These are phyloP conservation scores for Delitschia confertaspora DNA, from an alignment of 495 filamentous ascomycete species.

Conservation along the genomic window DNA sequence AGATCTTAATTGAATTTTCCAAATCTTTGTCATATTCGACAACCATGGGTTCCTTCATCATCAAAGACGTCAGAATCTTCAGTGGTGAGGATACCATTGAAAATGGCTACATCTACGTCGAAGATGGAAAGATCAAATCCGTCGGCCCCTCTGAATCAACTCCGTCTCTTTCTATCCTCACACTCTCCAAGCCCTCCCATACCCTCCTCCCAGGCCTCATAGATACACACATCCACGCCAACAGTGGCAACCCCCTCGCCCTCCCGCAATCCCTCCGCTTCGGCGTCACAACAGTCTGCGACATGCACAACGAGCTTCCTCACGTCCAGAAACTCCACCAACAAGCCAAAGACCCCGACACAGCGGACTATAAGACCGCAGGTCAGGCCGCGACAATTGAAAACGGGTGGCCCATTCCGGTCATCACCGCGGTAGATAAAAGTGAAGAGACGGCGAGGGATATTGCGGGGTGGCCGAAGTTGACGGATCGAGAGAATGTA, in stretches of 20 bases:
- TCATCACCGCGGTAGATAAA: constrained; percentile 30
- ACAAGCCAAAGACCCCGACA: constrained; percentile 27
- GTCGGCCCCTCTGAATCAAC: constrained; percentile 13
- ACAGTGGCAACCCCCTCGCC: constrained; percentile 29
- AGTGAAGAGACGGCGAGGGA: constrained; percentile 25
- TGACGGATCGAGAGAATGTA: constrained; percentile 27
- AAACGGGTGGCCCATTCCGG: constrained; percentile 34
- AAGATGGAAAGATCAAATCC: constrained; percentile 30
- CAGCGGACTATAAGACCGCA: constrained; percentile 31
- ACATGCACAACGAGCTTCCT: constrained; percentile 32
- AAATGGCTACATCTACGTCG: constrained; percentile 27
- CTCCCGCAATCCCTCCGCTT: constrained; percentile 32
- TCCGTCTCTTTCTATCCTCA: constrained; percentile 7
- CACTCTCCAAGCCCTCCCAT: constrained; percentile 31
- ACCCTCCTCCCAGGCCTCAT: constrained; percentile 35
- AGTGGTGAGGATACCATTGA: constrained; percentile 29
- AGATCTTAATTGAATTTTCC: too few species aligned
- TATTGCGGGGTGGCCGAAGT: constrained; percentile 33
- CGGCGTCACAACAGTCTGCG: constrained; percentile 34
- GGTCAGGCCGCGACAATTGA: constrained; percentile 32
- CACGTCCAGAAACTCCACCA: constrained; percentile 47
- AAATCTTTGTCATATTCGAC: too few species aligned
- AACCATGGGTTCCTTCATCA: constrained; percentile 32
- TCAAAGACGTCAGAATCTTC: constrained; percentile 34
- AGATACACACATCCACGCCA: constrained; percentile 34